Conservation (phyloP, 2,329 filamentous ascomycete species). For the Monilinia laxa region DNA sequence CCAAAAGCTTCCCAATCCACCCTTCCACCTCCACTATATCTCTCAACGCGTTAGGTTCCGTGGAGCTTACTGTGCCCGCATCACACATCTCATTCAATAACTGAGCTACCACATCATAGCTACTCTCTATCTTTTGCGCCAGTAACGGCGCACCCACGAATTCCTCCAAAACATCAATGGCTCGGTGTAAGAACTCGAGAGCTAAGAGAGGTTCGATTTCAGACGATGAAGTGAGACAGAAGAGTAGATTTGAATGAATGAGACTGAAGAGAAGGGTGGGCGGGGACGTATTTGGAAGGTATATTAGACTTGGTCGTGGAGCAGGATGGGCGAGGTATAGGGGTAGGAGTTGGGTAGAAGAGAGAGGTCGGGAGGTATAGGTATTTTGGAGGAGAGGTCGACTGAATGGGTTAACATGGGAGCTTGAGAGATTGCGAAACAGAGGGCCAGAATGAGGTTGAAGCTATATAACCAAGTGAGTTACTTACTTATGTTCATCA, state of each 20-base stretch:
- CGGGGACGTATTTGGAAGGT: constrained; percentile 77
- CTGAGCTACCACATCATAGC: constrained; percentile 92
- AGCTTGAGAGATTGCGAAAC: constrained; percentile 6
- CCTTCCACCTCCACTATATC: constrained; percentile 92
- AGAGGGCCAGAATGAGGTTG: not conserved
- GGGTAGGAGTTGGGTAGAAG: constrained; percentile 73
- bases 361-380: constrained; percentile 79
- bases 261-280: constrained; percentile 87
- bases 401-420: constrained; percentile 47
- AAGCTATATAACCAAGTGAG: constrained; percentile 19
- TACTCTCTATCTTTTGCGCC: constrained; percentile 80
- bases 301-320: constrained; percentile 82
- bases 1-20: constrained; percentile 83
- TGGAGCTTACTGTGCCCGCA: constrained; percentile 82
- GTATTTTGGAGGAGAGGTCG: constrained; percentile 83
- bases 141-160: constrained; percentile 87
- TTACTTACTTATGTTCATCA: constrained; percentile 83
- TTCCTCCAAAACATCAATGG: constrained; percentile 90
- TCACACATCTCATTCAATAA: constrained; percentile 96
- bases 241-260: constrained; percentile 80
- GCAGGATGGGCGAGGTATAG: constrained; percentile 80
- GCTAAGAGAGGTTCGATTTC: constrained; percentile 88
- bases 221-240: constrained; percentile 78
- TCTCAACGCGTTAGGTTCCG: constrained; percentile 87
- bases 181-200: constrained; percentile 90